Evolutionary conservation across 257 asterid genomes (phyloP).

Genomic region (Pogostemon cablin): DNA sequence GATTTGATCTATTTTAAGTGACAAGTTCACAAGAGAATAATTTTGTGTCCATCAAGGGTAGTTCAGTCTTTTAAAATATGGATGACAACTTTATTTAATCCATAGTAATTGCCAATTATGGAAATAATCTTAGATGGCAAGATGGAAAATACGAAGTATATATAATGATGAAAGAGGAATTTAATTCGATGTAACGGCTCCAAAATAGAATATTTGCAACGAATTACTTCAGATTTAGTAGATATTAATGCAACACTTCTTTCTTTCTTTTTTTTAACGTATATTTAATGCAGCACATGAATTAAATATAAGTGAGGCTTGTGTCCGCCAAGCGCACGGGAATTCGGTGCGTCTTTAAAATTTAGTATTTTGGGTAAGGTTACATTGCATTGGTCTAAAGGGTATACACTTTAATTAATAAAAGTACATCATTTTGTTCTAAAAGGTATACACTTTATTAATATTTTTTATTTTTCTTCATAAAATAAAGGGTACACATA

Average conservation of each 20-base stretch:
- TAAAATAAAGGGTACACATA: too few species aligned
- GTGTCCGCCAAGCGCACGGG: too few species aligned
- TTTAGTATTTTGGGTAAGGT: too few species aligned
- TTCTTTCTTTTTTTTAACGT: too few species aligned
- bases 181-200: slow-evolving; percentile 24
- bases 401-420: too few species aligned
- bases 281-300: not conserved
- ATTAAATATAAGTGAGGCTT: not conserved
- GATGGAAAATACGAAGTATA: not conserved
- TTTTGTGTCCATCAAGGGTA: not conserved
- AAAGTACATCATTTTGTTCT: too few species aligned
- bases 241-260: not conserved
- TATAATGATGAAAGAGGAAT: not conserved
- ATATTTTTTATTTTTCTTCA: too few species aligned
- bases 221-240: slow-evolving; percentile 11
- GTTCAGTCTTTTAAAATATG: not conserved
- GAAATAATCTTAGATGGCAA: not conserved
- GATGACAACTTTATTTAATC: not conserved
- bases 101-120: slow-evolving; percentile 23
- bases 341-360: too few species aligned
- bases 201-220: not conserved
- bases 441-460: too few species aligned
- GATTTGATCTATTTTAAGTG: too few species aligned
- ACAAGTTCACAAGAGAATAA: too few species aligned
- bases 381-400: too few species aligned